Evolutionary conservation across 2,329 filamentous ascomycete species (phyloP), one percentile per base, ranked within the genome.

Genomic region (Neopestalotiopsis sp.): DNA sequence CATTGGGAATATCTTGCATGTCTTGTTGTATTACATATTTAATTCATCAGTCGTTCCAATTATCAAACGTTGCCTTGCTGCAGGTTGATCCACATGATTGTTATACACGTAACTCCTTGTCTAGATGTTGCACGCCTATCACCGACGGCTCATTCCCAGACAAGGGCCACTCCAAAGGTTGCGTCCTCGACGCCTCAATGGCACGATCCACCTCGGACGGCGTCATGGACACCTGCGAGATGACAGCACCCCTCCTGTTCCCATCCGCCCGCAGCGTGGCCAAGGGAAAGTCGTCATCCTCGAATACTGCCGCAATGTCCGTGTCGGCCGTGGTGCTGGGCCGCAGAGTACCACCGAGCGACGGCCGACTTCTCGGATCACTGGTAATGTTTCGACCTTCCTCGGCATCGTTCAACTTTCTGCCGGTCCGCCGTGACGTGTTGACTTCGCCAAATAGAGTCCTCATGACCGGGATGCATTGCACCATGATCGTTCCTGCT

Each of bases 401-500:
- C 65, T 67, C 65, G 20, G 52, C 52, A 17, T 61, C 57, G 9
- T 17, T 17, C 13, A 67, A 17, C 52, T 34, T 67, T 1, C 30
- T 62, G 12, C 57, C 61, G 14, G 66, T 60, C 24, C 20, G 20
- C 20, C 45, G 28, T 10, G 38, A 30, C 13, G 57, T 67, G 20
- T 28, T 61, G 10, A 63, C 42, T 6, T 67, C 58, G 5, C 42
- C 30, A 13, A 63, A 6, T n/a, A 67, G 34, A 14, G 66, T n/a
- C 13, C 66, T 38, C 66, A 67, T 49, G 3, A 67, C 66, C n/a
- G 66, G 66, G 6, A 67, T 67, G 14, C 30, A 67, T 24, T 67
- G 66, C 42, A 67, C 66, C 38, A 67, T 67, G 28, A 67, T 67
- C 1, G 66, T 67, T 17, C 66, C 66, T 14, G 66, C 34, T 10